Percentiles rank a stretch among this genome's conserved stretches.
Evolutionary conservation across 371 early-diverging fungal genomes (phyloP).

Genomic region (Saksenaea oblongispora): DNA sequence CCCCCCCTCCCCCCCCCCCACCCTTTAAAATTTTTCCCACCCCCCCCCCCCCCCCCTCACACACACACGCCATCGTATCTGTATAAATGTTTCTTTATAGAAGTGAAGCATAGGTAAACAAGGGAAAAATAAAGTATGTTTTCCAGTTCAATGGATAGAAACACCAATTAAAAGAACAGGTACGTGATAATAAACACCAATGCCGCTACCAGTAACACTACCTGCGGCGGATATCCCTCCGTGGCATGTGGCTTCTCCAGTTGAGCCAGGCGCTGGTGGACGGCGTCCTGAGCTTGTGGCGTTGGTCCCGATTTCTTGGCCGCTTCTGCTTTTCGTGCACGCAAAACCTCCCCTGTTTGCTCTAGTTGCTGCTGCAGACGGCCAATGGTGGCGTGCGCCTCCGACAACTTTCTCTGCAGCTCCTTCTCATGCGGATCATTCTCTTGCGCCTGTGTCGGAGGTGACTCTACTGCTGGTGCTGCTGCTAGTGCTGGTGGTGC

Average conservation of each 20-base stretch:
- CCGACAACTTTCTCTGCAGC: constrained; percentile 19
- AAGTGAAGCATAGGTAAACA: background rate
- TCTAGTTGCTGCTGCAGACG: constrained; percentile 27
- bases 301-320: constrained; percentile 16
- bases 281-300: constrained; percentile 48
- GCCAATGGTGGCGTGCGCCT: constrained; percentile 28
- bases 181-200: constrained; percentile 50
- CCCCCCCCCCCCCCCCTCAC: too few species aligned
- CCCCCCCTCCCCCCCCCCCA: too few species aligned
- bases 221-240: constrained; percentile 55
- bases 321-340: constrained; percentile 15
- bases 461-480: background rate
- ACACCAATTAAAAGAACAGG: constrained; percentile 44
- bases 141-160: background rate
- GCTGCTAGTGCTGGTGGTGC: background rate
- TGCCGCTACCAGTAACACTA: constrained; percentile 43
- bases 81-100: constrained; percentile 1
- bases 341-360: constrained; percentile 22
- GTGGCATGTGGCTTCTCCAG: constrained; percentile 47
- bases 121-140: background rate
- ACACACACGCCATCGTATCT: too few species aligned
- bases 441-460: background rate
- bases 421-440: constrained; percentile 21
- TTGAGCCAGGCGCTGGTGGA: constrained; percentile 58
- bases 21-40: too few species aligned